Base-by-base conservation (phyloP, 2,329 filamentous ascomycete species). In the Lecanosticta acicola region DNA sequence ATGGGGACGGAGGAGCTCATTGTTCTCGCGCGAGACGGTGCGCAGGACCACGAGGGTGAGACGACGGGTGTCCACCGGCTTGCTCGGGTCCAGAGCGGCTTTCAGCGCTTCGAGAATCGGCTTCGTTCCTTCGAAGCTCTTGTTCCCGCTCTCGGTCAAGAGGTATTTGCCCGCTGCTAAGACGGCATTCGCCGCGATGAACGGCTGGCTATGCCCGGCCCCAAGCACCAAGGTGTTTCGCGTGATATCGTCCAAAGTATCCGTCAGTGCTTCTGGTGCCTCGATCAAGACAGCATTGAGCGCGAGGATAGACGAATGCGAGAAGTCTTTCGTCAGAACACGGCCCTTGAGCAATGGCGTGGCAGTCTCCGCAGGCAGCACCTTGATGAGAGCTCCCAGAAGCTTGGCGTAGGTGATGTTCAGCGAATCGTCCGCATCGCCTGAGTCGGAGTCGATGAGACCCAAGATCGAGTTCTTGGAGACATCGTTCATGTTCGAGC, bases 151-250 rank as follows among this genome's bases (percentile, higher is more conserved):
- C 32, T 83, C 77, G 2, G 79, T 77, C 11, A 97, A 76, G 8
- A 97, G 75, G 63, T 88, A 94, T 67, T 97, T 97, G 57, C 91
- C 93, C 16, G 89, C 84, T 32, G 91, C 91, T 24, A 96, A 76
- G 49, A 95, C 86, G 57, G 80, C 84, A 64, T 96, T 95, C 62
- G 95, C 87, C 40, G 87, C 81, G 49, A 97, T 82, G 64, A 57
- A 52, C 19, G 50, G 48, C 81, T 77, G 73, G 63, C 80, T 86
- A 69, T 82, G 81, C 20, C 74, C 70, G 66, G 97, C 85, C 54
- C 89, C 91, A 66, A 87, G 81, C 61, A 81, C 84, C 34, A 98
- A 82, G 39, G 87, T 69, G n/a, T 81, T 76, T 3, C 85, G 79
- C 29, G 91, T 77, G 50, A 94, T 87, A 21, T 89, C 83, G 1